Conservation (phyloP, 768 basidiomycete genomes). For the Lactarius sp. region DNA sequence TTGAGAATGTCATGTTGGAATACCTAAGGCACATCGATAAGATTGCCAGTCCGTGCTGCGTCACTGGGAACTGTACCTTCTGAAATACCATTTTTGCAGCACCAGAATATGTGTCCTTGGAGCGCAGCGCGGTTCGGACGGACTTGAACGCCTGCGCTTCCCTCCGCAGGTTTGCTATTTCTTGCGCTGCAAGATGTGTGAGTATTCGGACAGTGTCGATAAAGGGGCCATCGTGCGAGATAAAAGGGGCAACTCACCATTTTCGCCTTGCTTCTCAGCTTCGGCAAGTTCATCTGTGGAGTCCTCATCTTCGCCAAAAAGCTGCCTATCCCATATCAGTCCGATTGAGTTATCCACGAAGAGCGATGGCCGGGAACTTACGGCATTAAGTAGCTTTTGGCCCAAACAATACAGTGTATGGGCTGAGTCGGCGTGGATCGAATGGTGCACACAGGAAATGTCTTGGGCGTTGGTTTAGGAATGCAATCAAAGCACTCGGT, state of each 20-base stretch:
- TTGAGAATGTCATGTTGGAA: conserved; percentile 86
- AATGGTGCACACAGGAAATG: conserved; percentile 97
- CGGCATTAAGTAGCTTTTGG: conserved; percentile 94
- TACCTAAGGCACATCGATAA: conserved; percentile 47
- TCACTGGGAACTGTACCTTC: conserved; percentile 51
- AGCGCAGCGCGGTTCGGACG: conserved; percentile 68
- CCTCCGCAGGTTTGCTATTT: conserved; percentile 84
- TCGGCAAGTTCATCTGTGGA: conserved; percentile 80
- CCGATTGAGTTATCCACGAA: background rate
- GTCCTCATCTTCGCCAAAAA: conserved; percentile 92
- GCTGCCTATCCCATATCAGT: conserved; percentile 49
- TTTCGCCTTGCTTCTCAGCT: conserved; percentile 90
- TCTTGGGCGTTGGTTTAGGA: conserved; percentile 89
- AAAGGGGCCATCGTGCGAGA: background rate
- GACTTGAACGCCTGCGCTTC: conserved; percentile 84
- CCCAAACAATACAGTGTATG: conserved; percentile 99
- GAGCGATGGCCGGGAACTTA: conserved; percentile 35
- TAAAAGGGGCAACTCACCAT: conserved; percentile 47
- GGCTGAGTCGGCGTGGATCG: conserved; percentile 95
- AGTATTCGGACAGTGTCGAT: background rate
- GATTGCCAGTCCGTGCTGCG: background rate
- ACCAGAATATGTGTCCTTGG: conserved; percentile 34
- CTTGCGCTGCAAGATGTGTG: conserved; percentile 54
- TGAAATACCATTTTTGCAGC: conserved; percentile 74
- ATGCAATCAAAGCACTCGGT: conserved; percentile 97